phyloP scores from a whole-genome alignment of 768 basidiomycete species.

The Dioszegia aurantiaca region DNA sequence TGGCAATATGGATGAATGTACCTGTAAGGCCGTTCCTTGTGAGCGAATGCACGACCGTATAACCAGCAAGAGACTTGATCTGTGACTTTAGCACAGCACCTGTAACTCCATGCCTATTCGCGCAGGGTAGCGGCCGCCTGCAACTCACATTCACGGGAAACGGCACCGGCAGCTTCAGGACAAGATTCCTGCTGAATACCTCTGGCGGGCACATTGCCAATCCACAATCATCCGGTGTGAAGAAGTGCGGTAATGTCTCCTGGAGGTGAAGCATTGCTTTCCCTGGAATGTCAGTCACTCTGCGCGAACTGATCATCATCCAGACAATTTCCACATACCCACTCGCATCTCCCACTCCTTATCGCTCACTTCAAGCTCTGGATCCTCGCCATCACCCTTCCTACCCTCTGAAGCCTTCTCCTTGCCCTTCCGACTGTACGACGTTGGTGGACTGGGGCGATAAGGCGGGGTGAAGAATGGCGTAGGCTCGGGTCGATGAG shows the following conservation, averaged over 20 bases:
- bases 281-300: slow-evolving; percentile 21
- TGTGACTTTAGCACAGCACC: slow-evolving; percentile 18
- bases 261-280: slow-evolving; percentile 47
- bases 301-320: not conserved
- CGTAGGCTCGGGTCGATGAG: slow-evolving; percentile 2
- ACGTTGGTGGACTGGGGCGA: slow-evolving; percentile 7
- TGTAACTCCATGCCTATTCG: too few relatives aligned
- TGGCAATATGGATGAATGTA: slow-evolving; percentile 12
- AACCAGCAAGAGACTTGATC: slow-evolving; percentile 44
- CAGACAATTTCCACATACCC: slow-evolving; percentile 31
- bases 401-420: slow-evolving; percentile 19
- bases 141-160: slow-evolving; percentile 47
- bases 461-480: slow-evolving; percentile 38
- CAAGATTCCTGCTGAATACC: slow-evolving; percentile 43
- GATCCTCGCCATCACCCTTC: slow-evolving; percentile 22
- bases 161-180: slow-evolving; percentile 45
- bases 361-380: slow-evolving; percentile 19
- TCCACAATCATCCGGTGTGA: slow-evolving; percentile 33
- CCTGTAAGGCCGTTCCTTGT: slow-evolving; percentile 50
- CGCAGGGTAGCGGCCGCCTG: too few relatives aligned
- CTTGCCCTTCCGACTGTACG: slow-evolving; percentile 23
- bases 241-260: slow-evolving; percentile 44
- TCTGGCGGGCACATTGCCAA: slow-evolving; percentile 43
- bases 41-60: slow-evolving; percentile 44
- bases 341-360: slow-evolving; percentile 49